Evolutionary conservation across 768 basidiomycete genomes (phyloP).

Genomic region (Kwoniella dejecticola): DNA sequence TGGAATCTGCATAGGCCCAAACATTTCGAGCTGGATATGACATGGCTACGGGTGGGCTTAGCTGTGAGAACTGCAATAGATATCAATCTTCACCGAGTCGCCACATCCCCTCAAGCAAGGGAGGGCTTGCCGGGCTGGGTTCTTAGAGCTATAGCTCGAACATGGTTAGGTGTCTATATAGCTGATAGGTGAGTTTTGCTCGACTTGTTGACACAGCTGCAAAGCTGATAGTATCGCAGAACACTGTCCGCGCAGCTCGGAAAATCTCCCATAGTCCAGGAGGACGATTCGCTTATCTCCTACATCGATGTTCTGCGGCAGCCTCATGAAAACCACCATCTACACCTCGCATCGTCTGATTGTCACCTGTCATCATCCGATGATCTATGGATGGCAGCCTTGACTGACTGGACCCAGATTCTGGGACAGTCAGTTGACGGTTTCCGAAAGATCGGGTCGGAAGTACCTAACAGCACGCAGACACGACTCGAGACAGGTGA

Average conservation of each 20-base stretch:
- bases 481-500: too few species aligned
- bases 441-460: constrained; percentile 12
- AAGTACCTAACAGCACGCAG: constrained; percentile 1
- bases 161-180: constrained; percentile 35
- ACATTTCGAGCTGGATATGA: constrained; percentile 44
- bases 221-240: neutral
- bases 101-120: constrained; percentile 23
- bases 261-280: constrained; percentile 29
- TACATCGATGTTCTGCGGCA: constrained; percentile 26
- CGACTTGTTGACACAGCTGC: neutral
- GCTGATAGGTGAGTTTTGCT: constrained; percentile 23
- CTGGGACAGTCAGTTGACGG: constrained; percentile 29
- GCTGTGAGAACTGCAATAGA: constrained; percentile 41
- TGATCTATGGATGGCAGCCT: constrained; percentile 29
- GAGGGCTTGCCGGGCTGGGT: constrained; percentile 33
- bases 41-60: constrained; percentile 39
- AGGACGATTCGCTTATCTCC: constrained; percentile 24
- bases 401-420: constrained; percentile 45
- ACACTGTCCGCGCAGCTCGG: constrained; percentile 38
- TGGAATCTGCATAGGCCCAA: constrained; percentile 46
- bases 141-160: constrained; percentile 32
- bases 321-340: neutral
- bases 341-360: neutral
- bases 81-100: constrained; percentile 45
- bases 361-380: constrained; percentile 7